Base-by-base conservation (phyloP, 805 yeast species). In the Brettanomyces nanus region DNA sequence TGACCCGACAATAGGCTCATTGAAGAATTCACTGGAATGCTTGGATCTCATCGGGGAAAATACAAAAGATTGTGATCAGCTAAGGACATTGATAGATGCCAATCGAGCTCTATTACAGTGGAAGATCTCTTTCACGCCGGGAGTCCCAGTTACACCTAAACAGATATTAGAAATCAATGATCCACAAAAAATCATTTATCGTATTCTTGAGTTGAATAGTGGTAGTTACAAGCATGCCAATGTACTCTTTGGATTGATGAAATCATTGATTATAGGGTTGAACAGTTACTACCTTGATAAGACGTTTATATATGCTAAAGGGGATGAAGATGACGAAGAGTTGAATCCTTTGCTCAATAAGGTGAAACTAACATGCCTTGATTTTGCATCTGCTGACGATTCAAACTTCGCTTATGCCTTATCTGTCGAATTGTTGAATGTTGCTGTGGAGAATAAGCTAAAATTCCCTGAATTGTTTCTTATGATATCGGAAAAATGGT, bases 381-480 rank as follows among this genome's bases (percentile, higher is more conserved):
- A 83, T 46, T 68, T 80, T 32, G 75, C 94, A 0, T 62, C 83
- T 20, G 75, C 80, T 34, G 61, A 65, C 42, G 80, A 84, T 53
- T 83, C 84, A 46, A 53, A 56, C 2, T 75, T 64, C 45, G 87
- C 94, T 0, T 68, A 65, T 44, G 56, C 59, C 3, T 59, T 64
- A 31, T 53, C 73, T 1, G 46, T 47, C n/a, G 62, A 57, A 17
- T 53, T 74, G 28, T 49, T 74, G 7, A 59, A 63, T 15, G 3
- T 26, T 2, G 52, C 57, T 0, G 31, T 49, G 20, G 31, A 37
- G 3, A 14, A 30, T 15, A 45, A 43, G 23, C 19, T 23, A 3
- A 13, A 33, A 1, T 25, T 31, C 4, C 40, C 41, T 11, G 41
- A 19, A 45, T 43, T 46, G 34, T 50, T 20, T 25, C 18, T 33